Conservation (phyloP, 257 asterid species). For the Petrea volubilis region DNA sequence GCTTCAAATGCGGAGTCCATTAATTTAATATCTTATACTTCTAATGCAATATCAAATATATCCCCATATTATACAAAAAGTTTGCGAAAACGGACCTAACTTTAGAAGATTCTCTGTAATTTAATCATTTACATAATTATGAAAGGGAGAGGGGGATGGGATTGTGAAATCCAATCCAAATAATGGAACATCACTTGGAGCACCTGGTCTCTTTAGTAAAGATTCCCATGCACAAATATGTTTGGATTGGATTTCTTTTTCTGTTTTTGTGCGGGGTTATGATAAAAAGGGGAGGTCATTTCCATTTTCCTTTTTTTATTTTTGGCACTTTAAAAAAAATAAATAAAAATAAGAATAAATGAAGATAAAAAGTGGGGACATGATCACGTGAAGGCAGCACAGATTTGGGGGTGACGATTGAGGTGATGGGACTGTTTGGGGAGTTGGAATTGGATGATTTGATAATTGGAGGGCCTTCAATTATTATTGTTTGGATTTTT, state of each 20-base stretch:
- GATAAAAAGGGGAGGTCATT: not conserved
- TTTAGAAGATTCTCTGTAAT: too few relatives aligned
- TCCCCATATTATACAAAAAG: too few relatives aligned
- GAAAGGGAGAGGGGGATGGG: not conserved
- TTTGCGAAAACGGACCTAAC: too few relatives aligned
- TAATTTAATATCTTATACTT: too few relatives aligned
- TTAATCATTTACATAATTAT: not conserved
- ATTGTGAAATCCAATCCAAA: conserved; percentile 12
- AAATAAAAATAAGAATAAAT: not conserved
- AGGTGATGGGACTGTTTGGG: conserved; percentile 42
- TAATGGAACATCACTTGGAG: conserved; percentile 4
- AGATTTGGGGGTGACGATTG: conserved; percentile 29
- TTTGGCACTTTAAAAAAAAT: not conserved
- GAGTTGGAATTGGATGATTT: conserved; percentile 16
- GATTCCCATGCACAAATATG: conserved; percentile 10
- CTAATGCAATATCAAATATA: too few relatives aligned
- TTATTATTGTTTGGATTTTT: conserved; percentile 14
- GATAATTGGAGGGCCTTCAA: conserved; percentile 15
- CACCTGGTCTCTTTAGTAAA: conserved; percentile 10
- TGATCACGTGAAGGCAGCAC: conserved; percentile 50
- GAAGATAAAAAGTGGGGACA: conserved; percentile 20
- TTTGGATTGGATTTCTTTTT: not conserved
- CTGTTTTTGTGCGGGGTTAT: not conserved
- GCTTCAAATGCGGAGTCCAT: too few relatives aligned
- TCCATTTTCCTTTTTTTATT: not conserved